These are phyloP conservation scores for Monilinia fructigena DNA, from an alignment of 2,329 filamentous ascomycete species.

Conservation along the genomic window DNA sequence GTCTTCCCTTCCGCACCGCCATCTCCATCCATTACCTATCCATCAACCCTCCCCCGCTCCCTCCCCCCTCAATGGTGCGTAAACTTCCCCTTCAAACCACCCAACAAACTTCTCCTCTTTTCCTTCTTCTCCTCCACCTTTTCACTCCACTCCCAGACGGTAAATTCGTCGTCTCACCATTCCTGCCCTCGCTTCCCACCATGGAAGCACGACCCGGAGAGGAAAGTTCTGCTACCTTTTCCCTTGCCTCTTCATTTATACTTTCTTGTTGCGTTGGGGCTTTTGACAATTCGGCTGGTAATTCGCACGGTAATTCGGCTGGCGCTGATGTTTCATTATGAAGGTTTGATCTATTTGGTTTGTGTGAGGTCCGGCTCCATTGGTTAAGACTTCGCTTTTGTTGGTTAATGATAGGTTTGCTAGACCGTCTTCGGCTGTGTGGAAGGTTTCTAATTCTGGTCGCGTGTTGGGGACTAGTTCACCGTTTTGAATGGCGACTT, in stretches of 20 bases:
- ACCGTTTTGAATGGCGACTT: conserved; percentile 28
- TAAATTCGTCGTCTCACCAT: neutral
- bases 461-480: conserved; percentile 27
- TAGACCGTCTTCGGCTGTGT: conserved; percentile 32
- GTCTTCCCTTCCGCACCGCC: neutral
- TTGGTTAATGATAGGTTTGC: conserved; percentile 27
- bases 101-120: conserved; percentile 16
- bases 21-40: neutral
- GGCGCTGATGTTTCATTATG: neutral
- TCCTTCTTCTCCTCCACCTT: conserved; percentile 3
- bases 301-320: neutral
- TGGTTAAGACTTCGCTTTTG: conserved; percentile 24
- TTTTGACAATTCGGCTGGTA: conserved; percentile 1
- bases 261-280: conserved; percentile 15
- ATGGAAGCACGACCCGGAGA: neutral
- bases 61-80: conserved; percentile 4
- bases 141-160: neutral
- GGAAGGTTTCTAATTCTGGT: conserved; percentile 33
- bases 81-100: conserved; percentile 19
- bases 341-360: neutral
- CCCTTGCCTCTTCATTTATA: conserved; percentile 1
- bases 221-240: neutral
- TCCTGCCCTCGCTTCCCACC: neutral
- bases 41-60: neutral
- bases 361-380: conserved; percentile 20